A percentile compares a stretch with the other conserved stretches of the same genome.
phyloP scores from a whole-genome alignment of 2,329 filamentous ascomycete genomes.

The Epichloe uncinata region DNA sequence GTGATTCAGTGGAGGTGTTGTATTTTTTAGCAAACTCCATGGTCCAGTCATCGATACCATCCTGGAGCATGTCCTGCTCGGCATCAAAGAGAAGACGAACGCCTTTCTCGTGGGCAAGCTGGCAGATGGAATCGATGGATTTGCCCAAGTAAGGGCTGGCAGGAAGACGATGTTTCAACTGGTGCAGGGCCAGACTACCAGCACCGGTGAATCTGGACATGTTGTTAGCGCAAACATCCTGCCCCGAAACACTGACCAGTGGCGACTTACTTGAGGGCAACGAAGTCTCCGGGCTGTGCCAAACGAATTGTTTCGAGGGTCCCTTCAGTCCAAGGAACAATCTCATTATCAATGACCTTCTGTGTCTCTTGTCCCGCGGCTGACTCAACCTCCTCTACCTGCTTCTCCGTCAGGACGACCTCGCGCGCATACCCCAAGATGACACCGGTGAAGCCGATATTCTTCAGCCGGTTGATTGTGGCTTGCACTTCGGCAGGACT shows the following conservation, averaged over 20 bases:
- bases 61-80: conserved; percentile 67
- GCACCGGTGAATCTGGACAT: conserved; percentile 60
- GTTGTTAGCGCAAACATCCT: neutral
- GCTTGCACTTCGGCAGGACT: conserved; percentile 51
- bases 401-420: conserved; percentile 52
- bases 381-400: conserved; percentile 30
- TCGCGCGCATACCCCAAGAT: conserved; percentile 77
- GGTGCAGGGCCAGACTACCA: conserved; percentile 56
- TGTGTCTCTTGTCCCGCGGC: conserved; percentile 33
- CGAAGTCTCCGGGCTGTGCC: conserved; percentile 48
- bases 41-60: conserved; percentile 71
- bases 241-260: no score
- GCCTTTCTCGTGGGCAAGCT: conserved; percentile 52
- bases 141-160: conserved; percentile 51
- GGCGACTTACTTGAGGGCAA: conserved; percentile 45
- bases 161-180: conserved; percentile 47
- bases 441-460: conserved; percentile 68
- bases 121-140: conserved; percentile 63
- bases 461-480: conserved; percentile 53
- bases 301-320: conserved; percentile 62
- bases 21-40: conserved; percentile 63
- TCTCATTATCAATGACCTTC: conserved; percentile 41
- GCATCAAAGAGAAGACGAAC: conserved; percentile 74
- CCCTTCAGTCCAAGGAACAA: conserved; percentile 58
- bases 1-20: conserved; percentile 50